Conservation (phyloP, 768 basidiomycete genomes). For the Suillus occidentalis region DNA sequence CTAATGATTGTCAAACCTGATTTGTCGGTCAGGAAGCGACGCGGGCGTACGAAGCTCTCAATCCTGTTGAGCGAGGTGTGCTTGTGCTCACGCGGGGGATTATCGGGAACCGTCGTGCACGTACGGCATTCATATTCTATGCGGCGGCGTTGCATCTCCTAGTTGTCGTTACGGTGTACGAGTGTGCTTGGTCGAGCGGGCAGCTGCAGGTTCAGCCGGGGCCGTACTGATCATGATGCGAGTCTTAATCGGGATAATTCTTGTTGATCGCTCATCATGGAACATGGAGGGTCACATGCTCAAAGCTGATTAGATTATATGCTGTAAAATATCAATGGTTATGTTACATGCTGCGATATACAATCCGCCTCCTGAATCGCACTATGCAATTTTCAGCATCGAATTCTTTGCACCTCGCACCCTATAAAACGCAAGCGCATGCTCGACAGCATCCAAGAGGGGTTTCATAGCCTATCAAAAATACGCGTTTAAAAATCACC, state of each 20-base stretch:
- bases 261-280: background rate
- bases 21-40: slow-evolving; percentile 74
- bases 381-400: background rate
- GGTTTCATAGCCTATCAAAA: slow-evolving; percentile 70
- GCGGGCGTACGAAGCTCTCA: slow-evolving; percentile 88
- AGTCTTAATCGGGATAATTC: background rate
- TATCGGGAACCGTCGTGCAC: slow-evolving; percentile 85
- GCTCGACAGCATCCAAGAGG: slow-evolving; percentile 68
- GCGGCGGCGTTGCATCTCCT: slow-evolving; percentile 78
- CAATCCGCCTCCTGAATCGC: background rate
- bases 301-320: slow-evolving; percentile 3
- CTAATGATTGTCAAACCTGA: slow-evolving; percentile 5
- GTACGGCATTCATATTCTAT: slow-evolving; percentile 88
- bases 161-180: slow-evolving; percentile 77
- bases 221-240: slow-evolving; percentile 32
- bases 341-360: slow-evolving; percentile 2
- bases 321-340: slow-evolving; percentile 7
- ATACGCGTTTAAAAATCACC: background rate
- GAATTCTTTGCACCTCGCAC: slow-evolving; percentile 32
- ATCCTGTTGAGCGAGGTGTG: slow-evolving; percentile 87
- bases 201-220: slow-evolving; percentile 53
- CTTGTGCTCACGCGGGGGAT: slow-evolving; percentile 83
- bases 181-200: slow-evolving; percentile 58
- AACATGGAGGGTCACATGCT: background rate
- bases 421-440: slow-evolving; percentile 63